phyloP scores from a whole-genome alignment of 169 alveolate genomes.

The Condylostoma magnum region DNA sequence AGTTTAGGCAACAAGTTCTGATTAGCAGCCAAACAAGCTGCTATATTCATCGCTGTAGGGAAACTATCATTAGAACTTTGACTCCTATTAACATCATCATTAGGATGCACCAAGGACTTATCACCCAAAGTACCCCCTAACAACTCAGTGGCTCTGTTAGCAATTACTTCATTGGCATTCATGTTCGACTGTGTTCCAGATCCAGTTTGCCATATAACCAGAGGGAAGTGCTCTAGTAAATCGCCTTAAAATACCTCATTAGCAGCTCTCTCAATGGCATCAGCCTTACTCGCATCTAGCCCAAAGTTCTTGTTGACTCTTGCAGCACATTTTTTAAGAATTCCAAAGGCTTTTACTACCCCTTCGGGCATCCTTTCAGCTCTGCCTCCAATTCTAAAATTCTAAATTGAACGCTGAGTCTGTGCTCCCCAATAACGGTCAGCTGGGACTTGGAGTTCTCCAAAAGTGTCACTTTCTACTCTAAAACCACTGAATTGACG shows the following conservation, averaged over 20 bases:
- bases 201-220: constrained; percentile 91
- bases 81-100: constrained; percentile 89
- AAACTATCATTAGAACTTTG: constrained; percentile 88
- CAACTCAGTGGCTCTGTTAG: constrained; percentile 86
- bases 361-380: constrained; percentile 81
- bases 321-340: constrained; percentile 85
- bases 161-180: constrained; percentile 89
- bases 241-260: constrained; percentile 85
- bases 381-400: constrained; percentile 84
- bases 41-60: constrained; percentile 92
- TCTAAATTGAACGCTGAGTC: constrained; percentile 86
- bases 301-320: constrained; percentile 74
- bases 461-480: constrained; percentile 79
- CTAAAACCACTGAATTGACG: constrained; percentile 28
- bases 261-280: constrained; percentile 80
- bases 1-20: constrained; percentile 57
- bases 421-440: constrained; percentile 86
- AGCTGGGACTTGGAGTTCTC: constrained; percentile 78
- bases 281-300: constrained; percentile 52
- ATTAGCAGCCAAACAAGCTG: constrained; percentile 73
- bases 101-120: constrained; percentile 85
- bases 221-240: constrained; percentile 82
- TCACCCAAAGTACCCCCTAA: constrained; percentile 86
- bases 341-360: constrained; percentile 83
- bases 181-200: constrained; percentile 91